phyloP scores from a whole-genome alignment of 768 basidiomycete genomes.

The Lactarius akahatsu region DNA sequence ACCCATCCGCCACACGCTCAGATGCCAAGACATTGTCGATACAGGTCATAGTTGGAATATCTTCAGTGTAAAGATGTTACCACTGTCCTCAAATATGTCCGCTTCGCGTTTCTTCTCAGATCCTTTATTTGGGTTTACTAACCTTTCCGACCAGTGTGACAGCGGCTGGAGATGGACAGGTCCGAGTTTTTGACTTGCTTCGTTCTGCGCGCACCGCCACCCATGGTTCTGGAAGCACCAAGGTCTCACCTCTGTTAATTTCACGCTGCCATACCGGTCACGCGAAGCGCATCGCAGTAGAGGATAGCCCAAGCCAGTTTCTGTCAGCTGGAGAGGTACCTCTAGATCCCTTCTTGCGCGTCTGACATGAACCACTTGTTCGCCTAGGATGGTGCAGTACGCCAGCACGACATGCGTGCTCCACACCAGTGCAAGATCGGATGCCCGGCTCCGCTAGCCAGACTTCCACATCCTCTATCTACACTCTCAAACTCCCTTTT shows the following conservation, averaged over 20 bases:
- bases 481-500: conserved; percentile 74
- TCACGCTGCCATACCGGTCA: conserved; percentile 69
- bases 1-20: conserved; percentile 54
- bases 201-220: background rate
- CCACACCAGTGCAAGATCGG: conserved; percentile 59
- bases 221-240: background rate
- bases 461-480: conserved; percentile 63
- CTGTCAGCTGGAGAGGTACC: conserved; percentile 75
- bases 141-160: conserved; percentile 49
- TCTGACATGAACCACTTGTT: conserved; percentile 32
- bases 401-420: conserved; percentile 82
- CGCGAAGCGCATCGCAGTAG: conserved; percentile 77
- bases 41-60: conserved; percentile 86
- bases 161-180: conserved; percentile 71
- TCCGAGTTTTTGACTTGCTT: conserved; percentile 73
- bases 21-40: conserved; percentile 62
- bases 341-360: conserved; percentile 28
- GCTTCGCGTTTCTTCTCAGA: conserved; percentile 28
- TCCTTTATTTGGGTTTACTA: conserved; percentile 18
- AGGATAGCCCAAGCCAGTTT: conserved; percentile 75
- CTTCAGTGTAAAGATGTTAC: conserved; percentile 80
- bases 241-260: conserved; percentile 38
- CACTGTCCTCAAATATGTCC: conserved; percentile 75
- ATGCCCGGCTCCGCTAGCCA: conserved; percentile 74
- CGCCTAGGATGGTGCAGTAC: conserved; percentile 76